These are phyloP conservation scores for Lentinula boryana DNA, from an alignment of 768 basidiomycete species.

Conservation along the genomic window DNA sequence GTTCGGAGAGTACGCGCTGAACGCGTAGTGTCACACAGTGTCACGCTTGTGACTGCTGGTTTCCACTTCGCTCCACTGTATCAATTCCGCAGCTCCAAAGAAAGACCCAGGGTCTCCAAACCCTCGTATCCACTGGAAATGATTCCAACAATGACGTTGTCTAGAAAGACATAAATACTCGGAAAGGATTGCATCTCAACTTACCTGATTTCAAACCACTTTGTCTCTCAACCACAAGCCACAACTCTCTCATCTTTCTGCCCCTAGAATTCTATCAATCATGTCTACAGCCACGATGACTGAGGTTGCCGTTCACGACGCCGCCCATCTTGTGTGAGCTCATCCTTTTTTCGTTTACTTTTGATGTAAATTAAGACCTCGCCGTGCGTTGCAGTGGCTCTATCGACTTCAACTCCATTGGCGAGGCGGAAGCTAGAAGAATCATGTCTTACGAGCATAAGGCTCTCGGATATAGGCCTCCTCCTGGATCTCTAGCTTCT, in stretches of 20 bases:
- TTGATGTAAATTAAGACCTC: background rate
- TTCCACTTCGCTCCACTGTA: background rate
- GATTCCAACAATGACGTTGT: conserved; percentile 1
- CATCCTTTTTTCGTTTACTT: background rate
- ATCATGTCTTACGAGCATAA: conserved; percentile 30
- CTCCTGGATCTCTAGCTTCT: conserved; percentile 27
- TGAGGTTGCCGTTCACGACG: conserved; percentile 6
- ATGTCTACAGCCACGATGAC: conserved; percentile 10
- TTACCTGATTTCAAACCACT: background rate
- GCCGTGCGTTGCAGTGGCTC: background rate
- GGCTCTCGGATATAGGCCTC: conserved; percentile 28
- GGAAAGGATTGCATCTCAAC: background rate
- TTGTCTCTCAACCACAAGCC: background rate
- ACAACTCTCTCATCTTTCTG: conserved; percentile 5
- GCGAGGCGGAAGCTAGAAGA: conserved; percentile 21
- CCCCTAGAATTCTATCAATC: background rate
- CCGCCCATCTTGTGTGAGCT: background rate
- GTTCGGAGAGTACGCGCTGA: background rate
- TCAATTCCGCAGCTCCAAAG: background rate
- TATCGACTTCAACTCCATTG: conserved; percentile 9
- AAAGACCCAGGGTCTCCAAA: background rate
- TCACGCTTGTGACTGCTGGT: background rate
- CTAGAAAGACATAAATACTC: background rate
- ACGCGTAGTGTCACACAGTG: background rate
- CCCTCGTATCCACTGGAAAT: background rate